phyloP scores from a whole-genome alignment of 768 basidiomycete genomes.

The Clathrus columnatus region DNA sequence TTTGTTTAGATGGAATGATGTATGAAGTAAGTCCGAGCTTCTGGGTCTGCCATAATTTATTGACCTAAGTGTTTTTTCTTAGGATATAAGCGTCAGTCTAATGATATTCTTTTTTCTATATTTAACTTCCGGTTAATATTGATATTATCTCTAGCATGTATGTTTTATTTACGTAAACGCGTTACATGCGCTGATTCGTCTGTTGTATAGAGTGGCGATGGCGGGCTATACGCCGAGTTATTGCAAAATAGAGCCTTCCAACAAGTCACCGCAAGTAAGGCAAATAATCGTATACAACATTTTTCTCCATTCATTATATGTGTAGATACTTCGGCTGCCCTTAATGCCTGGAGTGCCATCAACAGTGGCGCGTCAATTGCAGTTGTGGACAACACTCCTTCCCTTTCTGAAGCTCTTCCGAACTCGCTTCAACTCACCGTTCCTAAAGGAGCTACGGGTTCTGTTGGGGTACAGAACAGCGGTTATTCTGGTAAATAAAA shows the following conservation, averaged over 20 bases:
- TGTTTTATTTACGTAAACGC: background rate
- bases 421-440: slow-evolving; percentile 48
- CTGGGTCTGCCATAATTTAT: background rate
- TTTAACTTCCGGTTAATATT: slow-evolving; percentile 4
- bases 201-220: slow-evolving; percentile 47
- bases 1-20: slow-evolving; percentile 44
- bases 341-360: slow-evolving; percentile 44
- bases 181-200: background rate
- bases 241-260: slow-evolving; percentile 66
- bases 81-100: slow-evolving; percentile 55
- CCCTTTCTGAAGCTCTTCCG: slow-evolving; percentile 51
- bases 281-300: background rate
- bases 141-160: slow-evolving; percentile 28
- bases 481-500: slow-evolving; percentile 43
- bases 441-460: slow-evolving; percentile 30
- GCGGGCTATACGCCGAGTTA: slow-evolving; percentile 62
- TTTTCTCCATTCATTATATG: background rate
- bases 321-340: slow-evolving; percentile 41
- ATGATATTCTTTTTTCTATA: background rate
- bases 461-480: slow-evolving; percentile 47
- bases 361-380: slow-evolving; percentile 34
- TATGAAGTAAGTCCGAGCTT: slow-evolving; percentile 37
- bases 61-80: background rate
- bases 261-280: slow-evolving; percentile 44
- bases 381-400: slow-evolving; percentile 41